Evolutionary conservation across 2,329 filamentous ascomycete species (phyloP).

Genomic region (Neophaeococcomyces mojaviensis): DNA sequence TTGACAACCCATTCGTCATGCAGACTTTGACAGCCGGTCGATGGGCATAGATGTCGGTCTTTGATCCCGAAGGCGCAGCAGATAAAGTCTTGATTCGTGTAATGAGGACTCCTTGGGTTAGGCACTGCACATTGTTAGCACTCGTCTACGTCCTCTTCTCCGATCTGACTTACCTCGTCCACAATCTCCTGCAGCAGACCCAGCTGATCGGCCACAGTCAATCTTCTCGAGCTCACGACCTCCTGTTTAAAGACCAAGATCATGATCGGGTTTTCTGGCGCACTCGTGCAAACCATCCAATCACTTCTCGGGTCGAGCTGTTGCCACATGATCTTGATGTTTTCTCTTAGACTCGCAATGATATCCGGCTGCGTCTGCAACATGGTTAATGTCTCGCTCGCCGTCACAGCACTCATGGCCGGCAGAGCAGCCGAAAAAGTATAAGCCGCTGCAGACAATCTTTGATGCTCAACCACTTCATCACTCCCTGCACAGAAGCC

Average conservation of each 20-base stretch:
- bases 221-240: constrained; percentile 61
- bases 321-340: constrained; percentile 73
- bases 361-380: constrained; percentile 83
- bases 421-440: constrained; percentile 93
- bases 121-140: constrained; percentile 46
- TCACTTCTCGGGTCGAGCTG: constrained; percentile 91
- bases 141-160: constrained; percentile 14
- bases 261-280: constrained; percentile 78
- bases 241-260: constrained; percentile 77
- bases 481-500: constrained; percentile 90
- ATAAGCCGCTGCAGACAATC: constrained; percentile 84
- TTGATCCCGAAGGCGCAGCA: constrained; percentile 52
- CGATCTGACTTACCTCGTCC: constrained; percentile 90
- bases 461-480: constrained; percentile 93
- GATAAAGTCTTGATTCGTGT: constrained; percentile 77
- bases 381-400: constrained; percentile 79
- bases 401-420: constrained; percentile 89
- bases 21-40: constrained; percentile 80
- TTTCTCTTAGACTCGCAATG: constrained; percentile 70
- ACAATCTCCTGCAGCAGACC: constrained; percentile 79
- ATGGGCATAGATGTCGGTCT: constrained; percentile 61
- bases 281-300: constrained; percentile 78
- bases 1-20: constrained; percentile 75
- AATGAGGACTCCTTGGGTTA: constrained; percentile 83
- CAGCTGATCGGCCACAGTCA: constrained; percentile 72